Conservation (phyloP, 1,284 basidiomycete genomes). For the Austropuccinia psidii region DNA sequence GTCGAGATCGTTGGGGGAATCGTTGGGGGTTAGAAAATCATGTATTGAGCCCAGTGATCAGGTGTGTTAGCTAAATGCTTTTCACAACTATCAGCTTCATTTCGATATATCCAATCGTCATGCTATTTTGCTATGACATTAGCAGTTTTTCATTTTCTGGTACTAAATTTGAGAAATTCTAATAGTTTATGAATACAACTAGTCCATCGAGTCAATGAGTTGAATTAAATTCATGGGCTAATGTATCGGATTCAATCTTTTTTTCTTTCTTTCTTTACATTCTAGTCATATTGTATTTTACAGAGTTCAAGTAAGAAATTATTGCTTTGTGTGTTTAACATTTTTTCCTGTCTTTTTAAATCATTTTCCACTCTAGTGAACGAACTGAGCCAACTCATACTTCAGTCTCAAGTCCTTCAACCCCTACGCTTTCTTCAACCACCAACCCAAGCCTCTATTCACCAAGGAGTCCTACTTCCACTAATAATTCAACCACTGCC, state of each 20-base stretch:
- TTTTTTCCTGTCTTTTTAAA: neutral
- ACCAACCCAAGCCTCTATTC: neutral
- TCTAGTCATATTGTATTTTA: too few species aligned
- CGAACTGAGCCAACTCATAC: constrained; percentile 31
- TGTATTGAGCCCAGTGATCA: constrained; percentile 29
- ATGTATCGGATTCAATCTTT: too few species aligned
- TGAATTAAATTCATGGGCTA: too few species aligned
- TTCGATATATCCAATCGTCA: neutral
- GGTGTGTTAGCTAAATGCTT: neutral
- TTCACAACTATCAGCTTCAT: neutral
- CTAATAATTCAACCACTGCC: neutral
- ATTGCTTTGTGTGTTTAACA: neutral
- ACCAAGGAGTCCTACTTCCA: neutral
- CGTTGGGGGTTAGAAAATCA: constrained; percentile 31
- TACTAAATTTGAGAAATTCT: too few species aligned
- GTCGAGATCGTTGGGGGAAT: constrained; percentile 27
- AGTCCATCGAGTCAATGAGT: too few species aligned
- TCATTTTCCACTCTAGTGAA: neutral
- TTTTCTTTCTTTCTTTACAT: too few species aligned
- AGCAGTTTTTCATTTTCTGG: too few species aligned
- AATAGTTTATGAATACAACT: too few species aligned
- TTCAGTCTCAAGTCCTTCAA: neutral
- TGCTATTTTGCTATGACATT: neutral
- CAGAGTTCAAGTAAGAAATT: too few species aligned
- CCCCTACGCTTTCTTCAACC: neutral